Evolutionary conservation across 2,329 filamentous ascomycete species (phyloP).

Genomic region (Sclerotinia minor): DNA sequence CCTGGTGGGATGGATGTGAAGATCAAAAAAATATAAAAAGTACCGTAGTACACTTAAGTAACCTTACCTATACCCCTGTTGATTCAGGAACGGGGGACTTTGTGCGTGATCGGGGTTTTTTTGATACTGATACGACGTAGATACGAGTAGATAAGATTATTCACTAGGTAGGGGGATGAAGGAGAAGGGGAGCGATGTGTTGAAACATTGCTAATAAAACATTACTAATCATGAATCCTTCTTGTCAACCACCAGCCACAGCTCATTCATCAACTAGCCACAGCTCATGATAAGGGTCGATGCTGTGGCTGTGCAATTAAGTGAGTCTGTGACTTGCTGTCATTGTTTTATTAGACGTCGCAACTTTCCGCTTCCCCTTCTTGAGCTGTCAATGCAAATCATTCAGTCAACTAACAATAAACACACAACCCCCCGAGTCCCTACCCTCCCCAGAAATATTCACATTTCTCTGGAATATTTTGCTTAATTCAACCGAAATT

Average conservation of each 20-base stretch:
- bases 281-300: background rate
- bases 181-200: no score
- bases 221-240: no score
- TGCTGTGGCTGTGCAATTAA: no score
- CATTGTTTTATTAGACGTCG: no score
- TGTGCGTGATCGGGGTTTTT: background rate
- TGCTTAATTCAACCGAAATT: background rate
- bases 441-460: background rate
- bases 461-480: no score
- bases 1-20: slow-evolving; percentile 17
- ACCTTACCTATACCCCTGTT: no score
- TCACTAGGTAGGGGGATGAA: no score
- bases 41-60: no score
- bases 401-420: background rate
- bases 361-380: background rate
- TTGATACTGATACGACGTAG: background rate
- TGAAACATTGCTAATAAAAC: no score
- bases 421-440: background rate
- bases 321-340: no score
- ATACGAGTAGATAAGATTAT: no score
- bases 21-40: background rate
- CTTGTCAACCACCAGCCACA: background rate
- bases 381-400: no score
- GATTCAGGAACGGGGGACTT: background rate
- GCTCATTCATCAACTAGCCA: background rate